phyloP scores from a whole-genome alignment of 2,329 filamentous ascomycete genomes.

The Talaromyces pinophilus region DNA sequence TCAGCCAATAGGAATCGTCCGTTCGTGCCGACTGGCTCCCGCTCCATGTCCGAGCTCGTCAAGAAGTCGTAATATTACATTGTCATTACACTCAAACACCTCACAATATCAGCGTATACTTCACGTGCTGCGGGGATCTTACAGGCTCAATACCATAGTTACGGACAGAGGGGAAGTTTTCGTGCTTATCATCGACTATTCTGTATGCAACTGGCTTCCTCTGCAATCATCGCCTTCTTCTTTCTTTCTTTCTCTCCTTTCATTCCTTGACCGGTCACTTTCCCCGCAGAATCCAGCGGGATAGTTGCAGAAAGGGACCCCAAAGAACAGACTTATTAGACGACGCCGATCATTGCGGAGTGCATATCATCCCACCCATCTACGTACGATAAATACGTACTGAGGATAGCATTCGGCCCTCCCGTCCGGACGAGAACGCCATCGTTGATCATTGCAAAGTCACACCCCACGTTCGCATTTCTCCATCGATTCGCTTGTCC shows the following conservation, averaged over 20 bases:
- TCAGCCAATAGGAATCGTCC: conserved; percentile 6
- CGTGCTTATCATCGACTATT: conserved; percentile 5
- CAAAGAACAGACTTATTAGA: neutral
- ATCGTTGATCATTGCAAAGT: conserved; percentile 3
- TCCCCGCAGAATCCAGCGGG: neutral
- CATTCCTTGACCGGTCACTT: neutral
- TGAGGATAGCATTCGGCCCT: conserved; percentile 9
- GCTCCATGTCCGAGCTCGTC: neutral
- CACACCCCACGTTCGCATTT: neutral
- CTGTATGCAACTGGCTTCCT: neutral
- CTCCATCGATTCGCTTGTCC: neutral
- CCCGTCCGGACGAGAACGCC: conserved; percentile 12
- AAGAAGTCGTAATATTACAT: neutral
- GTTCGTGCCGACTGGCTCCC: neutral
- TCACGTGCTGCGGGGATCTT: conserved; percentile 23
- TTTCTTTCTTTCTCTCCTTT: neutral
- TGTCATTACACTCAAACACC: neutral
- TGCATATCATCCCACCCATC: conserved; percentile 7
- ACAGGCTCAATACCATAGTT: neutral
- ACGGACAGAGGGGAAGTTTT: conserved; percentile 8
- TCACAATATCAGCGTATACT: neutral
- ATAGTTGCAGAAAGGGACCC: neutral
- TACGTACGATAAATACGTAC: neutral
- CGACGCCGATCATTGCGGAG: conserved; percentile 11
- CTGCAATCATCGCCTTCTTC: neutral